These are phyloP conservation scores for Sarocladium brachiariae DNA, from an alignment of 2,329 filamentous ascomycete genomes.

Conservation along the genomic window DNA sequence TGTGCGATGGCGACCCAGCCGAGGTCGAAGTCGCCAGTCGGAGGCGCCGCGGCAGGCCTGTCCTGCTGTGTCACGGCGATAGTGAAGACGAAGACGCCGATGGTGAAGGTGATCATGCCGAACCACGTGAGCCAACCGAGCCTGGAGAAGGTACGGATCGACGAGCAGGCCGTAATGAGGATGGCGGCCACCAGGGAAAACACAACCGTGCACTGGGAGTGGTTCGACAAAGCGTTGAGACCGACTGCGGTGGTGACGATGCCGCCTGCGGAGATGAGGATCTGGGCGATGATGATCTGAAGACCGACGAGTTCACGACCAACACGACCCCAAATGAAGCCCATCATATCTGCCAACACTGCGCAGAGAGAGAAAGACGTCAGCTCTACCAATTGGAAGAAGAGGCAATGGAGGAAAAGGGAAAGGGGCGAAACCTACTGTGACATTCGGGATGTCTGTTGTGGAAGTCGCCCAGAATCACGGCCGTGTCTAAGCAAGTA, in stretches of 20 bases:
- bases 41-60: conserved; percentile 1
- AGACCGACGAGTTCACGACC: conserved; percentile 5
- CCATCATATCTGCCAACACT: conserved; percentile 6
- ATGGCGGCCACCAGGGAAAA: not conserved
- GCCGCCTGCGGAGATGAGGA: not conserved
- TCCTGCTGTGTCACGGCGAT: not conserved
- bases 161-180: not conserved
- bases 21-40: conserved; percentile 1
- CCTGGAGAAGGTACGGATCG: conserved; percentile 1
- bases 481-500: not conserved
- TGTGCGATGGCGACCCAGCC: not conserved
- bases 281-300: not conserved
- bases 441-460: conserved; percentile 1
- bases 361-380: not conserved
- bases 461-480: not conserved
- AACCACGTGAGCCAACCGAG: conserved; percentile 2
- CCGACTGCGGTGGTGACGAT: not conserved
- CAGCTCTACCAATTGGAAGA: not conserved
- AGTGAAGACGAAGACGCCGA: not conserved
- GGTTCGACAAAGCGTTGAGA: conserved; percentile 4
- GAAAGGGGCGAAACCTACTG: not conserved
- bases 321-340: not conserved
- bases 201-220: not conserved
- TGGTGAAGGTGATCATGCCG: not conserved
- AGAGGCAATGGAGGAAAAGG: not conserved